These are phyloP conservation scores for Lotus japonicus DNA, from an alignment of 306 rosid genomes.

Conservation along the genomic window DNA sequence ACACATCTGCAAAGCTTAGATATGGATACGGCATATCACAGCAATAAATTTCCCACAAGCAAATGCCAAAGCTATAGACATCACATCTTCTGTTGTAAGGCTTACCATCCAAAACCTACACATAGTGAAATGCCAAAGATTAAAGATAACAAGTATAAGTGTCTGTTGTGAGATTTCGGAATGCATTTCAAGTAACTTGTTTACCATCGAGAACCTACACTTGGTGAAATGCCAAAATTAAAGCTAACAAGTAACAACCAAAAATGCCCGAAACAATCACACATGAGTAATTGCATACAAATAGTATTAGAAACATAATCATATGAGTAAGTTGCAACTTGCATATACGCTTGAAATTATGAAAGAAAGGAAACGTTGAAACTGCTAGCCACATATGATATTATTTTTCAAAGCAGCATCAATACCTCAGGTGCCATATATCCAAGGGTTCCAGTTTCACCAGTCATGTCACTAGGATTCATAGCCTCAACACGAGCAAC, in stretches of 20 bases:
- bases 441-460: slow-evolving; percentile 92
- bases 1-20: slow-evolving; percentile 67
- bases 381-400: not conserved
- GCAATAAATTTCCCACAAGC: slow-evolving; percentile 92
- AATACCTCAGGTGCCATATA: slow-evolving; percentile 96
- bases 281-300: too few relatives aligned
- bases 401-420: not conserved
- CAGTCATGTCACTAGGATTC: slow-evolving; percentile 85
- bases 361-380: not conserved
- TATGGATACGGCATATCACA: slow-evolving; percentile 86
- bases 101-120: slow-evolving; percentile 81
- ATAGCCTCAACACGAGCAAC: slow-evolving; percentile 91
- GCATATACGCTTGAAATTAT: not conserved
- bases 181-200: too few relatives aligned
- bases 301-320: not conserved
- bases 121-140: not conserved
- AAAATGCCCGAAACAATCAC: too few relatives aligned
- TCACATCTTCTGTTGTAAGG: slow-evolving; percentile 93
- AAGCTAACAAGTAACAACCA: too few relatives aligned
- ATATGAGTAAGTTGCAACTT: not conserved
- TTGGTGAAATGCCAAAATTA: slow-evolving; percentile 5
- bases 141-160: too few relatives aligned
- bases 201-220: slow-evolving; percentile 80
- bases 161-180: too few relatives aligned
- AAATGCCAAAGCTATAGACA: slow-evolving; percentile 83